A percentile compares a stretch with the other conserved stretches of the same genome.
Evolutionary conservation across 768 basidiomycete species (phyloP).

Genomic region (Termitomyces sp.): DNA sequence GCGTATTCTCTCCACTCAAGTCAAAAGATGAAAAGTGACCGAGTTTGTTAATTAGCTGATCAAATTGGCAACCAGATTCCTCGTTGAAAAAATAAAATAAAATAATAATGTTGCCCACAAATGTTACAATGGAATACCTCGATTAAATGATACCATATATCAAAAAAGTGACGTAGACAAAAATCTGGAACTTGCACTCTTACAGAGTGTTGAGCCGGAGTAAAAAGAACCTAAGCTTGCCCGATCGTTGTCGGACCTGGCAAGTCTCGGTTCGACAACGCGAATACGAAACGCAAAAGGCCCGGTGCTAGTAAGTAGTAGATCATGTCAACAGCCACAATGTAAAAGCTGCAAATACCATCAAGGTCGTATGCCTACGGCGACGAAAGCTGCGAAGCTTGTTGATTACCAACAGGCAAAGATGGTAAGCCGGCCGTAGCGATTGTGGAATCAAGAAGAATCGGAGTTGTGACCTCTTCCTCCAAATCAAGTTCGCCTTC

Average conservation of each 20-base stretch:
- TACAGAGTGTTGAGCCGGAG: neutral
- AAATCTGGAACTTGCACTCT: neutral
- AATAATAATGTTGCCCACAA: neutral
- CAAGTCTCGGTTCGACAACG: neutral
- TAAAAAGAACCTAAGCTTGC: neutral
- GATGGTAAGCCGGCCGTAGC: neutral
- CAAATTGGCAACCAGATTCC: neutral
- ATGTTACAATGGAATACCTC: slow-evolving; percentile 1
- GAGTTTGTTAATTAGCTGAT: too few relatives aligned
- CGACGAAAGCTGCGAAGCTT: neutral
- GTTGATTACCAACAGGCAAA: neutral
- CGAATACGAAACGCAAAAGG: neutral
- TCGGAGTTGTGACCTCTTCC: slow-evolving; percentile 2
- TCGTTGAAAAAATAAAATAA: too few relatives aligned
- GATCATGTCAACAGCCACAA: neutral
- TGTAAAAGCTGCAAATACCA: neutral
- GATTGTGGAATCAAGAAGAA: slow-evolving; percentile 1
- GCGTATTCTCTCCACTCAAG: too few relatives aligned
- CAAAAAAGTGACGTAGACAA: neutral
- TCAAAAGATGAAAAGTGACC: too few relatives aligned
- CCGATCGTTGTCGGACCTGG: neutral
- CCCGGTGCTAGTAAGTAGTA: neutral
- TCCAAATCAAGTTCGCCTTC: slow-evolving; percentile 17
- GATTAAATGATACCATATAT: neutral
- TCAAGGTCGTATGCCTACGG: neutral